Conservation (phyloP, 306 rosid species). For the Cicer arietinum region DNA sequence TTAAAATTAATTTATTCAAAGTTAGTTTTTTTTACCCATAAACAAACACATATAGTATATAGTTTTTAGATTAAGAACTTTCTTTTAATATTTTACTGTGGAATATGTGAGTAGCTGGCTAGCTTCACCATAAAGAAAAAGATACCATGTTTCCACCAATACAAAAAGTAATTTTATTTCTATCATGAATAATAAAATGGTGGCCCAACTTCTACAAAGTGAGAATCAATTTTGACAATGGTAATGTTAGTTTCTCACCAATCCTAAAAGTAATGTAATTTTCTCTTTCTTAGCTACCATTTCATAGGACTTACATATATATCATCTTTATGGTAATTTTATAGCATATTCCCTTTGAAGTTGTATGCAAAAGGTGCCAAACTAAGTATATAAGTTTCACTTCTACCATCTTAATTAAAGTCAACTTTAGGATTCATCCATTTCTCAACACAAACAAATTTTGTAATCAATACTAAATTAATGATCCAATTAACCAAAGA, state of each 20-base stretch:
- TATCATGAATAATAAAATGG: conserved; percentile 6
- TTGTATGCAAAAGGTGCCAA: conserved; percentile 5
- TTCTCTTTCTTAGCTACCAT: not conserved
- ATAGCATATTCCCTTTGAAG: conserved; percentile 8
- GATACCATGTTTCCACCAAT: conserved; percentile 31
- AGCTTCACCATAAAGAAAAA: conserved; percentile 30
- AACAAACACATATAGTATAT: not conserved
- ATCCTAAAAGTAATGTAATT: not conserved
- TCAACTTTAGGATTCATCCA: not conserved
- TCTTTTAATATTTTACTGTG: conserved; percentile 23
- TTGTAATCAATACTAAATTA: conserved; percentile 5
- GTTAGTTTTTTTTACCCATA: too few species aligned
- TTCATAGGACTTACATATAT: not conserved
- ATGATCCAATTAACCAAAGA: conserved; percentile 18
- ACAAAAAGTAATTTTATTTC: not conserved
- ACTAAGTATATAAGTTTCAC: not conserved
- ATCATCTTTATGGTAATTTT: conserved; percentile 6
- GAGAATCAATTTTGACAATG: conserved; percentile 36
- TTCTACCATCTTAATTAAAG: not conserved
- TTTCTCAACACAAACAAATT: not conserved
- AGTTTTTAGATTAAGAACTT: not conserved
- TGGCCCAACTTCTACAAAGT: conserved; percentile 31
- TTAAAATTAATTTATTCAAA: too few species aligned
- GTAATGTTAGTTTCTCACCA: not conserved
- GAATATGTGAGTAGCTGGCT: not conserved